Evolutionary conservation across 768 basidiomycete species (phyloP), one percentile per base, ranked within the genome.

Genomic region (Dacryopinax spathularia): DNA sequence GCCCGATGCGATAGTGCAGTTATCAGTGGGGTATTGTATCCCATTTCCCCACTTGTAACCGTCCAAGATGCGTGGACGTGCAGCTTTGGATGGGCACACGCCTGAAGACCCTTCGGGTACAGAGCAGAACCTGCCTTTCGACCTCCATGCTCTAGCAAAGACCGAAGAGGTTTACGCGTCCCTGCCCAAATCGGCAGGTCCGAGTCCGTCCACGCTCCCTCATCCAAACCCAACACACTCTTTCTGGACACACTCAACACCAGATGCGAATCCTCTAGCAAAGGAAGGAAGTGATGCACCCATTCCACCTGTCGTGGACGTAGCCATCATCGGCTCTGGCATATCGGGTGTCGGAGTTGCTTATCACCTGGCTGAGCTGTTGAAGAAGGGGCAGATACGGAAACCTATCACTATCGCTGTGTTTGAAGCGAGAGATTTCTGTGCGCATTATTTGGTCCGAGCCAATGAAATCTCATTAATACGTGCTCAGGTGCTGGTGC

Each of bases 341-440:
- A 85, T 91, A 35, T 88, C 89, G 0, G 89, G 89, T 18, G 79
- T 88, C 6, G 82, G 84, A 20, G 79, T 82, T 2, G 87, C 88
- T 6, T 90, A 88, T 72, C 87, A 91, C 70, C 75, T 92, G 34
- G 76, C 83, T 2, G 60, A 77, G 60, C 86, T 25, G 74, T 89
- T 16, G 74, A 77, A 37, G 70, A 65, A 70, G 65, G 34, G 67
- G 18, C 65, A 63, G 9, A 71, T 69, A 27, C 71, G 70, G 48
- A 67, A 37, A 69, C 77, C 18, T n/a, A 66, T 82, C 43, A 82
- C 75, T 33, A 77, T 85, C 0, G 82, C 85, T 18, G 76, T 94
- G 13, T 72, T 96, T 9, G 92, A 95, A 70, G 93, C 91, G 2
- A 77, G 93, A 68, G 86, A 90, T 69, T 87, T 93, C 72, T 88